Percentiles rank a stretch among this genome's conserved stretches.
phyloP scores from a whole-genome alignment of 2,329 filamentous ascomycete genomes.

The Aspergillus ochraceus region DNA sequence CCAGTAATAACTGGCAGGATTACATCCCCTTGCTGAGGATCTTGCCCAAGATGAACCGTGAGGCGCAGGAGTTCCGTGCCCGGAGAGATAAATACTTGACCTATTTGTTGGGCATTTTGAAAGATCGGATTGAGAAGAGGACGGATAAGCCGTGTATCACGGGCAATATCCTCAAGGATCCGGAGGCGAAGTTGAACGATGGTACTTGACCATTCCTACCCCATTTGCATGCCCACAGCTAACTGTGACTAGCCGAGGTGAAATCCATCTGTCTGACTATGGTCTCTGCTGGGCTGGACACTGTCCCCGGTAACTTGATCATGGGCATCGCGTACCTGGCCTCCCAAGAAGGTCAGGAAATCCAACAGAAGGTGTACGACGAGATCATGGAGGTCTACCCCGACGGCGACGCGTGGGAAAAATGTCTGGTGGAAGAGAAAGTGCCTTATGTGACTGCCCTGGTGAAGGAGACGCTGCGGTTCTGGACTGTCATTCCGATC shows the following conservation, averaged over 20 bases:
- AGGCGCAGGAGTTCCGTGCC: conserved; percentile 65
- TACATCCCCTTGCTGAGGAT: conserved; percentile 75
- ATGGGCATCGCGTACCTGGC: conserved; percentile 77
- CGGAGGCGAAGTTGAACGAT: conserved; percentile 67
- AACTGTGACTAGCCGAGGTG: conserved; percentile 61
- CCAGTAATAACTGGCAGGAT: conserved; percentile 82
- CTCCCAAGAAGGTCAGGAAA: conserved; percentile 64
- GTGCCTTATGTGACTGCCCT: conserved; percentile 74
- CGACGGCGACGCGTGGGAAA: conserved; percentile 72
- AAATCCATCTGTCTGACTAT: conserved; percentile 81
- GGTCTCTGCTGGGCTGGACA: conserved; percentile 79
- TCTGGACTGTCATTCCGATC: conserved; percentile 77
- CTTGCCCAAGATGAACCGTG: conserved; percentile 60
- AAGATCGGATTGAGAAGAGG: conserved; percentile 61
- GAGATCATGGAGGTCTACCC: conserved; percentile 73
- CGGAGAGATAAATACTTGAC: conserved; percentile 68
- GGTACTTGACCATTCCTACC: conserved; percentile 41
- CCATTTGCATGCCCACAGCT: conserved; percentile 17
- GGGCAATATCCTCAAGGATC: conserved; percentile 69
- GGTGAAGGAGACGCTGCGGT: conserved; percentile 75
- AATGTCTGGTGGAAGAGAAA: conserved; percentile 71
- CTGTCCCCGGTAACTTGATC: conserved; percentile 75
- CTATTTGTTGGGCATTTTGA: conserved; percentile 59
- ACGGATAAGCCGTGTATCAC: conserved; percentile 69
- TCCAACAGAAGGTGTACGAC: conserved; percentile 68